Conservation (phyloP, 352 stramenopile species). For the Pythium grandisporangium region DNA sequence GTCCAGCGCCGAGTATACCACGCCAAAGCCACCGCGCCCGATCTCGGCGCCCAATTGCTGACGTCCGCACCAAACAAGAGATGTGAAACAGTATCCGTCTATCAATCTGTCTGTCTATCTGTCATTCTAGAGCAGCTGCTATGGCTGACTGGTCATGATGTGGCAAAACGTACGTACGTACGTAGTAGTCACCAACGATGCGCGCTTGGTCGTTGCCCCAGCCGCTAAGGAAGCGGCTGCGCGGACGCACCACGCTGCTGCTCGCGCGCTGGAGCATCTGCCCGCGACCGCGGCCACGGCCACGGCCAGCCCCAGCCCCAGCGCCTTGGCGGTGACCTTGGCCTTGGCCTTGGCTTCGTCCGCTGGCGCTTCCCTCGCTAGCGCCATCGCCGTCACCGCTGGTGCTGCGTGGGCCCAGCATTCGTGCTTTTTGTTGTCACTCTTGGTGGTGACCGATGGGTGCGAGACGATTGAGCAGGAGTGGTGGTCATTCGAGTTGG, state of each 20-base stretch:
- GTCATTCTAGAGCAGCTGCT: too few species aligned
- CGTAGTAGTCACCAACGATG: slow-evolving; percentile 68
- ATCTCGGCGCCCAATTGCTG: slow-evolving; percentile 90
- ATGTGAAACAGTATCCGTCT: background rate
- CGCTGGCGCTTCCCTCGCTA: too few species aligned
- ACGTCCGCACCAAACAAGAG: background rate
- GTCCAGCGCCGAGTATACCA: slow-evolving; percentile 86
- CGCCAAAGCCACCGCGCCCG: slow-evolving; percentile 85
- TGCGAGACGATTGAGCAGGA: too few species aligned
- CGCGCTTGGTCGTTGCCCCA: slow-evolving; percentile 42
- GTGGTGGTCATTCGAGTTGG: too few species aligned
- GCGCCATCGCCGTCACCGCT: too few species aligned
- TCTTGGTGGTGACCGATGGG: too few species aligned
- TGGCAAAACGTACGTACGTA: slow-evolving; percentile 17
- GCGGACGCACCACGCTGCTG: slow-evolving; percentile 7
- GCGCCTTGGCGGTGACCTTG: background rate
- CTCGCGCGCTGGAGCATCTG: slow-evolving; percentile 11
- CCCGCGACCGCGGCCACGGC: background rate
- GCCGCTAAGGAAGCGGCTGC: slow-evolving; percentile 7
- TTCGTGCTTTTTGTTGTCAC: too few species aligned
- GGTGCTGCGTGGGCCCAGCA: too few species aligned
- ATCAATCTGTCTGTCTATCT: too few species aligned
- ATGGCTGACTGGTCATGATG: too few species aligned
- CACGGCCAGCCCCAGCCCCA: background rate
- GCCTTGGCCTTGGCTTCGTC: too few species aligned